These are phyloP conservation scores for Logfia minima DNA, from an alignment of 129 eudicot species.

Conservation along the genomic window DNA sequence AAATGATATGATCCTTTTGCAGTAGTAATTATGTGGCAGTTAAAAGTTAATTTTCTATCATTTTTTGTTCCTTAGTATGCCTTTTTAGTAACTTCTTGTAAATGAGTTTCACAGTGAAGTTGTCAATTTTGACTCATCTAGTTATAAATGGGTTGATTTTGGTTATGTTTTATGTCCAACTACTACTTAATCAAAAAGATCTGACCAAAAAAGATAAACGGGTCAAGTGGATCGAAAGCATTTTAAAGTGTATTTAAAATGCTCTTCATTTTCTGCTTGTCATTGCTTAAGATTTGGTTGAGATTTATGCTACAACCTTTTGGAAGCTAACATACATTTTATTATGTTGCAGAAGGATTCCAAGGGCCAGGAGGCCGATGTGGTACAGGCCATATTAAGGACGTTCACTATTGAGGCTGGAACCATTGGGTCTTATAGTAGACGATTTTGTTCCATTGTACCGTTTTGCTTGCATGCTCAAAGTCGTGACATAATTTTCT, in stretches of 20 bases:
- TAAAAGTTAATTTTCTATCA: background rate
- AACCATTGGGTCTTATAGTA: background rate
- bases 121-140: background rate
- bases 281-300: background rate
- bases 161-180: no score
- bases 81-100: background rate
- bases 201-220: background rate
- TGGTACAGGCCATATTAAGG: constrained; percentile 49
- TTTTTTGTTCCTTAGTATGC: background rate
- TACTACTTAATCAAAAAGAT: background rate
- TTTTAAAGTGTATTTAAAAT: background rate
- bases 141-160: no score
- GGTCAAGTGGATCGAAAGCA: background rate
- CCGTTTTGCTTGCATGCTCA: background rate
- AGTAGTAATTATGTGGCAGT: background rate
- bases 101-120: background rate
- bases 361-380: constrained; percentile 55
- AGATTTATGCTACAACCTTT: background rate
- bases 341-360: constrained; percentile 44
- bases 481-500: background rate
- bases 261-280: background rate
- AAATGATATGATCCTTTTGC: background rate
- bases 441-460: constrained; percentile 12
- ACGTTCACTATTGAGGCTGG: background rate
- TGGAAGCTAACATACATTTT: constrained; percentile 1